Evolutionary conservation across 805 yeast species (phyloP).

Genomic region (Ogataea angusta): DNA sequence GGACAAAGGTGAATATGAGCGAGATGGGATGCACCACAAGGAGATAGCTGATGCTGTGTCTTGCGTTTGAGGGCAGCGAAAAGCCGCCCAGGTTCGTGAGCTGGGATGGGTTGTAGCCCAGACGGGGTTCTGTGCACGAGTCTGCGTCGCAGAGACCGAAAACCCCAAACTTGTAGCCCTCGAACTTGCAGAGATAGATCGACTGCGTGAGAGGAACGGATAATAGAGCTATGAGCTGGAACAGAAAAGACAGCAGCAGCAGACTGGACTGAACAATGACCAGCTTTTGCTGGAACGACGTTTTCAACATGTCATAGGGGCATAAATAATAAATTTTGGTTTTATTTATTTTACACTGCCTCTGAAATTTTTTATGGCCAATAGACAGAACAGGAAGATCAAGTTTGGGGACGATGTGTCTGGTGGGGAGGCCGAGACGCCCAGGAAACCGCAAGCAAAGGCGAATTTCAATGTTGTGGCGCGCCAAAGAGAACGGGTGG

Average conservation of each 20-base stretch:
- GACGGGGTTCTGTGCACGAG: slow-evolving; percentile 38
- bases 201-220: slow-evolving; percentile 55
- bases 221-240: slow-evolving; percentile 57
- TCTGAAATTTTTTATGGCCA: slow-evolving; percentile 6
- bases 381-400: slow-evolving; percentile 27
- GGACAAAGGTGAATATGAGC: slow-evolving; percentile 48
- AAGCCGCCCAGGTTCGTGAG: slow-evolving; percentile 37
- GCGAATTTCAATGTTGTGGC: neutral
- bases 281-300: slow-evolving; percentile 19
- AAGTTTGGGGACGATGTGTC: slow-evolving; percentile 20
- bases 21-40: slow-evolving; percentile 68
- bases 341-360: slow-evolving; percentile 5
- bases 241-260: slow-evolving; percentile 48
- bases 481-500: neutral
- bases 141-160: slow-evolving; percentile 57
- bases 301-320: slow-evolving; percentile 3
- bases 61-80: slow-evolving; percentile 56
- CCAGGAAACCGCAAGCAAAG: neutral
- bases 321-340: neutral
- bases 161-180: slow-evolving; percentile 58
- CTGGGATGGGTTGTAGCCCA: slow-evolving; percentile 42
- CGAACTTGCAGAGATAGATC: slow-evolving; percentile 48
- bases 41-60: slow-evolving; percentile 55
- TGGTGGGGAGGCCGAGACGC: neutral
- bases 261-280: slow-evolving; percentile 24